A percentile compares a stretch with the other conserved stretches of the same genome.
phyloP scores from a whole-genome alignment of 257 asterid species.

The Phtheirospermum japonicum region DNA sequence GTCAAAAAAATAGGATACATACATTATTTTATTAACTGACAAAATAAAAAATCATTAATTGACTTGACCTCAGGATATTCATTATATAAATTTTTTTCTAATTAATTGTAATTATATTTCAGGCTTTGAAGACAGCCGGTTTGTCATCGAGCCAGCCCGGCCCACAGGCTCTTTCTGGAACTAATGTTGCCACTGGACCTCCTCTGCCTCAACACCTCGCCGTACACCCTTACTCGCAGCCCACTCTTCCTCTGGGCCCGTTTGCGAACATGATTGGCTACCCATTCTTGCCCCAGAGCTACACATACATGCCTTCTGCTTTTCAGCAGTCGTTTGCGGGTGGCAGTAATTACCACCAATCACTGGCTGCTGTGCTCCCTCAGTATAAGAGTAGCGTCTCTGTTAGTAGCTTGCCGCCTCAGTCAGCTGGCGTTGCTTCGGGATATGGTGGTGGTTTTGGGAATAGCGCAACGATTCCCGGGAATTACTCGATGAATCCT shows the following conservation, averaged over 20 bases:
- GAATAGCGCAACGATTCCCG: constrained; percentile 45
- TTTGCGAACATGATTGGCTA: constrained; percentile 66
- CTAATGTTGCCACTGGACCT: constrained; percentile 59
- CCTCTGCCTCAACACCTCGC: constrained; percentile 72
- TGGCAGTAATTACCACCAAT: constrained; percentile 62
- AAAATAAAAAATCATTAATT: no score
- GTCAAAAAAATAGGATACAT: not conserved
- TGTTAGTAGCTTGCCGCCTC: constrained; percentile 72
- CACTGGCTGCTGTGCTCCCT: constrained; percentile 65
- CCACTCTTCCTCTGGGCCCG: constrained; percentile 59
- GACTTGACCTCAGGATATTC: not conserved
- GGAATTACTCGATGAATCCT: constrained; percentile 65
- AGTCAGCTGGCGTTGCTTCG: constrained; percentile 68
- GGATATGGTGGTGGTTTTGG: constrained; percentile 69
- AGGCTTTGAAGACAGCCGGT: constrained; percentile 60
- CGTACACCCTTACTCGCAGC: constrained; percentile 71
- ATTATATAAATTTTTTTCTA: not conserved
- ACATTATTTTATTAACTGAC: no score
- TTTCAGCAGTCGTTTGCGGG: constrained; percentile 73
- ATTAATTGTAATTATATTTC: constrained; percentile 21
- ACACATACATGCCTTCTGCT: constrained; percentile 67
- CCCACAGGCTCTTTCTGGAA: constrained; percentile 49
- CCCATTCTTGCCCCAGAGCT: constrained; percentile 70
- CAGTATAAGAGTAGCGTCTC: constrained; percentile 60
- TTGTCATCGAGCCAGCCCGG: constrained; percentile 55